Conservation (phyloP, 371 early-diverging fungal species). For the Rhizopus sp. region DNA sequence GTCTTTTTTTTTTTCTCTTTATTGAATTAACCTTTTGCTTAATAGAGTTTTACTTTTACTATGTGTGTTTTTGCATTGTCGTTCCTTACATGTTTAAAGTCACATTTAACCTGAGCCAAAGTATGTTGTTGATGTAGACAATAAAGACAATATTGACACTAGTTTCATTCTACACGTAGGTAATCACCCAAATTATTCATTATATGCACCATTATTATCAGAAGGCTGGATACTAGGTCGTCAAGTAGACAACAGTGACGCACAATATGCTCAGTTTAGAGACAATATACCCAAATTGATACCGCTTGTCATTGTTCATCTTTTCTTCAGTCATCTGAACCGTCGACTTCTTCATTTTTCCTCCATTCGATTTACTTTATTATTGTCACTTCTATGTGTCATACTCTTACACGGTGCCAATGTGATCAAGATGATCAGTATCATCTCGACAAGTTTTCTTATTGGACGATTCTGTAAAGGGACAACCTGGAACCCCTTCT, state of each 20-base stretch:
- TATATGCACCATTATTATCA: constrained; percentile 51
- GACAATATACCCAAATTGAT: constrained; percentile 65
- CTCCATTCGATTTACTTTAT: constrained; percentile 32
- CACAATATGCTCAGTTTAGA: constrained; percentile 78
- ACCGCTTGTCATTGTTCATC: constrained; percentile 46
- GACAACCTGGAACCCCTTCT: constrained; percentile 50
- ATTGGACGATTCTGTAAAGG: constrained; percentile 55
- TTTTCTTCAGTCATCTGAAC: constrained; percentile 49
- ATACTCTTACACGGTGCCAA: constrained; percentile 43
- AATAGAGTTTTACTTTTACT: constrained; percentile 76
- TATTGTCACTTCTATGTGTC: constrained; percentile 63
- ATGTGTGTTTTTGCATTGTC: constrained; percentile 54
- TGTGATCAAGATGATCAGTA: constrained; percentile 62
- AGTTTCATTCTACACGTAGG: constrained; percentile 14
- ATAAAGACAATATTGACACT: constrained; percentile 49
- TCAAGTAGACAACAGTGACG: constrained; percentile 80
- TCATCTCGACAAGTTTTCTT: constrained; percentile 61
- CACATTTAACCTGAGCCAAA: constrained; percentile 61
- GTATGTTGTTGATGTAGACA: constrained; percentile 26
- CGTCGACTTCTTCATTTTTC: constrained; percentile 38
- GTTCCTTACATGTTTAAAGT: constrained; percentile 71
- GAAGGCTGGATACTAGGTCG: constrained; percentile 69
- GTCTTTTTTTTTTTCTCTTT: background rate
- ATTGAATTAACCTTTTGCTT: background rate
- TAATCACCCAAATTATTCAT: constrained; percentile 53